These are phyloP conservation scores for Pseudogymnoascus sp. DNA, from an alignment of 2,329 filamentous ascomycete genomes.

Conservation along the genomic window DNA sequence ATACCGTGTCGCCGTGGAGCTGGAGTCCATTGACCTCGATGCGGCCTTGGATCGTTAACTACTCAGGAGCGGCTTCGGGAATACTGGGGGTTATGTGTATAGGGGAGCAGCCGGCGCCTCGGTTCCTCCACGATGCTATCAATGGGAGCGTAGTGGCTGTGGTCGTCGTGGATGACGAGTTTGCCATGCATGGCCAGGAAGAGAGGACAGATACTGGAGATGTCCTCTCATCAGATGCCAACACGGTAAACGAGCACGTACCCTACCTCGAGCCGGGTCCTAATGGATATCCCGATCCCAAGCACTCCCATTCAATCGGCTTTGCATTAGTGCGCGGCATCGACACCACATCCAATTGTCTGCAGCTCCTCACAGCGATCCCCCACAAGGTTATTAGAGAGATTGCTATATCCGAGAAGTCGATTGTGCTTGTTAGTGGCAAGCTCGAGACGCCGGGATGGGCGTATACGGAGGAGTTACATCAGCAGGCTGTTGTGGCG, in stretches of 20 bases:
- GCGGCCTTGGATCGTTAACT: conserved; percentile 56
- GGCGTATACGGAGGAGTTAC: conserved; percentile 60
- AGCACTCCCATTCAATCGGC: conserved; percentile 51
- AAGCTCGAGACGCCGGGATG: conserved; percentile 62
- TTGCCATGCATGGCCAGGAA: conserved; percentile 38
- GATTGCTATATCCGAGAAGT: conserved; percentile 35
- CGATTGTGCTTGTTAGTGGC: conserved; percentile 58
- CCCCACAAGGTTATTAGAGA: conserved; percentile 33
- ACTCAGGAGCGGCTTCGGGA: conserved; percentile 42
- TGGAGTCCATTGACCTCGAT: conserved; percentile 47
- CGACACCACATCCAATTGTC: conserved; percentile 42
- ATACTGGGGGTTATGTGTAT: conserved; percentile 62
- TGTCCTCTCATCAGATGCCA: conserved; percentile 15
- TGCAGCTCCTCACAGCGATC: conserved; percentile 62
- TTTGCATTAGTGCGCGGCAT: conserved; percentile 64
- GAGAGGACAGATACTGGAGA: conserved; percentile 13
- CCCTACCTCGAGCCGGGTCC: conserved; percentile 53
- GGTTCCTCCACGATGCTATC: conserved; percentile 55
- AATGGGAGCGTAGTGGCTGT: conserved; percentile 64
- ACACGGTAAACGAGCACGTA: conserved; percentile 44
- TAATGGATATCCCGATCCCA: conserved; percentile 52
- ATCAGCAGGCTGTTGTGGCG: conserved; percentile 25
- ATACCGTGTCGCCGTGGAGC: conserved; percentile 36
- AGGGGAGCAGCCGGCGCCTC: conserved; percentile 52
- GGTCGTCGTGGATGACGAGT: conserved; percentile 48